Evolutionary conservation across 371 early-diverging fungal genomes (phyloP).

Genomic region (Thermomucor indicae-seudaticae): DNA sequence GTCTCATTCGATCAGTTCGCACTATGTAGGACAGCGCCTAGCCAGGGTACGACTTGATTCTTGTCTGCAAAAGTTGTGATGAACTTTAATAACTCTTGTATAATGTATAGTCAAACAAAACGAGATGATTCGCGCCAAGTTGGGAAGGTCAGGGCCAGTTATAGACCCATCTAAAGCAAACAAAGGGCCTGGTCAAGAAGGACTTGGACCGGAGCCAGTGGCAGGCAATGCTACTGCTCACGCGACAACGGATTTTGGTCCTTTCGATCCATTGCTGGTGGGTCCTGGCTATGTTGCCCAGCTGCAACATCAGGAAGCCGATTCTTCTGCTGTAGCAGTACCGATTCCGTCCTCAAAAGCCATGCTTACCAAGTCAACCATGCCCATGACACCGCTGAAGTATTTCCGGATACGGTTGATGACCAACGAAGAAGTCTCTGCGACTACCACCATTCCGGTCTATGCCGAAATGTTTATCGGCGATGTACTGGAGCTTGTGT

Average conservation of each 20-base stretch:
- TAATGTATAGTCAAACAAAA: slow-evolving; percentile 32
- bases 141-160: slow-evolving; percentile 34
- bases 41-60: slow-evolving; percentile 67
- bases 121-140: slow-evolving; percentile 34
- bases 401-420: slow-evolving; percentile 59
- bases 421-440: slow-evolving; percentile 60
- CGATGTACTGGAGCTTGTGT: slow-evolving; percentile 82
- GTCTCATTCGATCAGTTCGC: slow-evolving; percentile 92
- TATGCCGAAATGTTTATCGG: slow-evolving; percentile 70
- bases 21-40: slow-evolving; percentile 73
- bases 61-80: too few relatives aligned
- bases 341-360: slow-evolving; percentile 47
- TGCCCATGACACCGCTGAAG: slow-evolving; percentile 52
- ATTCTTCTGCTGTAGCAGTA: slow-evolving; percentile 43
- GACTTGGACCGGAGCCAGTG: neutral
- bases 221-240: neutral
- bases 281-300: slow-evolving; percentile 14
- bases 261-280: slow-evolving; percentile 8
- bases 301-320: slow-evolving; percentile 22
- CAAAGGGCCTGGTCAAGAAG: slow-evolving; percentile 4
- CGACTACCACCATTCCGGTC: slow-evolving; percentile 86
- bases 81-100: neutral
- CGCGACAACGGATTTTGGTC: neutral
- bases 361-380: slow-evolving; percentile 40
- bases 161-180: slow-evolving; percentile 18